Evolutionary conservation across 768 basidiomycete genomes (phyloP), one percentile per base, ranked within the genome.

Genomic region (Termitomyces titanicus): DNA sequence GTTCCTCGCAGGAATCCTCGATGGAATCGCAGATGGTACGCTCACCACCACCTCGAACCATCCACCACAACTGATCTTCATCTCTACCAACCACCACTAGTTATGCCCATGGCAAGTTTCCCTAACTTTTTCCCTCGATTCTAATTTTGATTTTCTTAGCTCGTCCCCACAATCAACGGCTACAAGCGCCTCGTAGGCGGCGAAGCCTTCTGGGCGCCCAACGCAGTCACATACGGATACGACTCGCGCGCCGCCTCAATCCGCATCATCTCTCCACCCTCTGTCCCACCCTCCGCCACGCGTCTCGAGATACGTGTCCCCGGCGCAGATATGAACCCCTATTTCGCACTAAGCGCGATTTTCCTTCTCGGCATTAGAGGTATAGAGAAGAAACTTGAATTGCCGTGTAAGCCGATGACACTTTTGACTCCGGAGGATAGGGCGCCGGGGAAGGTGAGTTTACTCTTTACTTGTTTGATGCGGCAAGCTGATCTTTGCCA

Each of bases 131-230:
- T 12, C 2, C 13, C 10, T 33, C 42, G 22, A 3, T 3, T 12
- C 13, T 13, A 11, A 20, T 37, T 25, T 11, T 1, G 40, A 49
- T 20, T 22, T 18, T 9, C 22, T 18, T 43, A 92, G 89, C 69
- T 92, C 24, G 89, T 92, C 15, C 94, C 92, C 1, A 96, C 91
- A 0, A 88, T 97, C 72, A 96, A 96, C 64, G 94, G 96, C 8
- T 99, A 99, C 76, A 99, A 98, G 68, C 92, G 97, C 15, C 83
- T 99, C 8, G 87, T 92, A 18, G 94, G 91, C 18, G 94, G 94
- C 12, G 93, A 94, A 68, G 87, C 88, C 4, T 94, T 89, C 76
- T 97, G 92, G 92, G 94, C 94, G 5, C 94, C 94, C 0, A 95
- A 93, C 63, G 85, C 92, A 3, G 81, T 92, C 17, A 95, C 94